Evolutionary conservation across 306 rosid species (phyloP).

Genomic region (Gleditsia sinensis): DNA sequence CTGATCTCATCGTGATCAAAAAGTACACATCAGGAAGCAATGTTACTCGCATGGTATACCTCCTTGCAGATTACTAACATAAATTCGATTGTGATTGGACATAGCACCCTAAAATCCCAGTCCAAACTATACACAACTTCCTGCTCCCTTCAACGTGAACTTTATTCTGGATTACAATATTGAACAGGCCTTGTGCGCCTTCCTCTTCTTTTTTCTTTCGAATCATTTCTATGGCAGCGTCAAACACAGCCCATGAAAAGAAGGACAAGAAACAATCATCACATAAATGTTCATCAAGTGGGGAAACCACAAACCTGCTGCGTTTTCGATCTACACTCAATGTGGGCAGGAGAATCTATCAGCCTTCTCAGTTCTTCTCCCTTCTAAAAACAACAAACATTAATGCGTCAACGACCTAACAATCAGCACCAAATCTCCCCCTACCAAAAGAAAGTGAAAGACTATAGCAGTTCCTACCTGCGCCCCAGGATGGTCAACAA

Average conservation of each 20-base stretch:
- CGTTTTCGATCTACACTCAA: constrained; percentile 65
- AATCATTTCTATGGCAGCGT: constrained; percentile 74
- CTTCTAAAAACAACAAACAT: constrained; percentile 25
- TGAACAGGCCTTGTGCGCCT: constrained; percentile 55
- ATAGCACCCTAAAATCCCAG: constrained; percentile 35
- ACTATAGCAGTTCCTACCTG: constrained; percentile 34
- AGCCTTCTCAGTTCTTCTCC: constrained; percentile 63
- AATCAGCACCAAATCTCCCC: background rate
- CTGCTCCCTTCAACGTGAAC: constrained; percentile 6
- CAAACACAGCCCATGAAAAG: constrained; percentile 48
- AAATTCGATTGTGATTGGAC: constrained; percentile 1
- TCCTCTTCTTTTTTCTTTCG: constrained; percentile 60
- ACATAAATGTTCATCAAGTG: background rate
- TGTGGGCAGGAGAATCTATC: constrained; percentile 60
- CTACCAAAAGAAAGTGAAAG: background rate
- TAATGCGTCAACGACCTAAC: background rate
- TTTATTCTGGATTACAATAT: constrained; percentile 55
- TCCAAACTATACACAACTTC: constrained; percentile 41
- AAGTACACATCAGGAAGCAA: no score
- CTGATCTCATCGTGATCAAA: no score
- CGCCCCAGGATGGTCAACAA: constrained; percentile 52
- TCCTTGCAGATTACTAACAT: no score
- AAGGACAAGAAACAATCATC: background rate
- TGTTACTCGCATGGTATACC: no score
- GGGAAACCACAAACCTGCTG: constrained; percentile 46